Evolutionary conservation across 495 filamentous ascomycete genomes (phyloP).

Genomic region (Mycothermus thermophilus): DNA sequence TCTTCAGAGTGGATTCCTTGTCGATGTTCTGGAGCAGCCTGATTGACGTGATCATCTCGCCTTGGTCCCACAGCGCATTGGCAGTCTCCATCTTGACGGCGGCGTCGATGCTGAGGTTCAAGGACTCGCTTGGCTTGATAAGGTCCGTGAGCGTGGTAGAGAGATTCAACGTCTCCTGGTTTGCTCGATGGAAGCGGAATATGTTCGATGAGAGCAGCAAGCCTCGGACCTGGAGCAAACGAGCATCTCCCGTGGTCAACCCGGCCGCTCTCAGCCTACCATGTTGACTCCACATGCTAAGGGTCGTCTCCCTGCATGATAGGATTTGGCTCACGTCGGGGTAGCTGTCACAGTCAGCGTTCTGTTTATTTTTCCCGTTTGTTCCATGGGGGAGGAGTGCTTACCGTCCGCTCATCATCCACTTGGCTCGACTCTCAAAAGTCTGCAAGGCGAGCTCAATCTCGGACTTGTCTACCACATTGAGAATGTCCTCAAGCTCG

Average conservation of each 20-base stretch:
- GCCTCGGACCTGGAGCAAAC: constrained; percentile 55
- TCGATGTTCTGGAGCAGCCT: constrained; percentile 67
- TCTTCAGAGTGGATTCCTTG: constrained; percentile 44
- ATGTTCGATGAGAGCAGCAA: constrained; percentile 61
- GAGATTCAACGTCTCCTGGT: constrained; percentile 73
- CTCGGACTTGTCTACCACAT: constrained; percentile 40
- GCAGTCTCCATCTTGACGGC: constrained; percentile 66
- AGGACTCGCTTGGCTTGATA: constrained; percentile 45
- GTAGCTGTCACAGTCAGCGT: constrained; percentile 40
- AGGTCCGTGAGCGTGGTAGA: constrained; percentile 68
- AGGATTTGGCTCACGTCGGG: constrained; percentile 69
- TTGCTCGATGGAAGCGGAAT: constrained; percentile 60
- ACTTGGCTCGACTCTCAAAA: constrained; percentile 51
- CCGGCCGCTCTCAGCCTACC: constrained; percentile 46
- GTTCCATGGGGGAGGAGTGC: constrained; percentile 5
- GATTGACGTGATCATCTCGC: constrained; percentile 83
- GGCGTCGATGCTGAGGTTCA: constrained; percentile 63
- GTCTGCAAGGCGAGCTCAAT: constrained; percentile 46
- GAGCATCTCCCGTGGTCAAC: constrained; percentile 45
- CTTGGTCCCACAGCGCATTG: constrained; percentile 87
- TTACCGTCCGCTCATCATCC: constrained; percentile 70
- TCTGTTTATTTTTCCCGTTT: neutral
- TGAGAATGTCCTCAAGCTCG: constrained; percentile 67
- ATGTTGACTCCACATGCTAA: constrained; percentile 64
- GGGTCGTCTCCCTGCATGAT: constrained; percentile 65